Evolutionary conservation across 2,329 filamentous ascomycete species (phyloP).

Genomic region (Talaromyces sp.): DNA sequence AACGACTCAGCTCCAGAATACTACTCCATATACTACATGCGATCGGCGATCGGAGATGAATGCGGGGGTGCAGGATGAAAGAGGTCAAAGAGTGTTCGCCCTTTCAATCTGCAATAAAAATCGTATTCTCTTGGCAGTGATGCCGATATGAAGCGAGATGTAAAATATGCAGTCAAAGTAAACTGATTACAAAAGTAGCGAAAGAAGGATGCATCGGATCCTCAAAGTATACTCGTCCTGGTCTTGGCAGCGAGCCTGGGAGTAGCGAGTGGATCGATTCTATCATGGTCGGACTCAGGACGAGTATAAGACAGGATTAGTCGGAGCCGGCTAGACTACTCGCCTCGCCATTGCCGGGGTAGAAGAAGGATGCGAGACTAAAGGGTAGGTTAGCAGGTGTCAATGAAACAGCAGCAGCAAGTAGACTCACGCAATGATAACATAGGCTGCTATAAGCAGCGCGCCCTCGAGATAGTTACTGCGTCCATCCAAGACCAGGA

Average conservation of each 20-base stretch:
- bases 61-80: neutral
- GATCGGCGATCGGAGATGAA: neutral
- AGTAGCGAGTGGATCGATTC: too few species aligned
- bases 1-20: neutral
- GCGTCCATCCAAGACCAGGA: conserved; percentile 79
- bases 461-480: conserved; percentile 82
- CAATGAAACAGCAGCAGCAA: neutral
- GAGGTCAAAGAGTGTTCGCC: conserved; percentile 1
- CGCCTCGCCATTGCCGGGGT: conserved; percentile 31
- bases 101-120: neutral
- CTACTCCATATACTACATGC: too few species aligned
- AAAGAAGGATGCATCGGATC: neutral
- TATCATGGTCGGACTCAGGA: neutral
- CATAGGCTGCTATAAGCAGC: conserved; percentile 73
- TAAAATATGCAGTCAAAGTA: neutral
- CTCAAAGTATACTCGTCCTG: too few species aligned
- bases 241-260: too few species aligned
- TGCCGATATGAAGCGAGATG: neutral
- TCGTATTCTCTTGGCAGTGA: neutral
- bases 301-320: neutral
- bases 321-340: conserved; percentile 32
- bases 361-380: conserved; percentile 50
- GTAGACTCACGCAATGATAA: conserved; percentile 68
- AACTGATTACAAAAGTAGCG: neutral
- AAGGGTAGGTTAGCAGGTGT: neutral